Base-by-base conservation (phyloP, 2,329 filamentous ascomycete species). In the Fusarium xylarioides region DNA sequence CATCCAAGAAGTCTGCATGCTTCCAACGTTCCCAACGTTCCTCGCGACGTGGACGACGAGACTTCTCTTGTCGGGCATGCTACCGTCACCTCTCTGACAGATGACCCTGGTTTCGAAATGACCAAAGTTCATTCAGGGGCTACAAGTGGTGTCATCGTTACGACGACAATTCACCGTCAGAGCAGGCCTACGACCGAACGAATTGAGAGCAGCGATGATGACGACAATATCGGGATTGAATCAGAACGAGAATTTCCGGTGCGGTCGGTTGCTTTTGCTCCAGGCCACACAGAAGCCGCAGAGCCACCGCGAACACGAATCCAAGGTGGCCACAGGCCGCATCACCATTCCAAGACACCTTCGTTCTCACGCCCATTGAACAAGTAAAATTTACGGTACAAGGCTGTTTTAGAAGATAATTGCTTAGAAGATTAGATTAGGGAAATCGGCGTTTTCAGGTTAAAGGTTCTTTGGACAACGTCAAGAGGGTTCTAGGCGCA, bases 101-200 rank as follows among this genome's bases (percentile, higher is more conserved):
- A 71, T n/a, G 62, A 63, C 14, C 63, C 60, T 30, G 63, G 54
- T 11, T 63, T 63, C 34, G 77, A 80, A 28, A 63, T 74, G 52
- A 69, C 68, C 62, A 70, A 75, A 49, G 58, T 71, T 18, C 63
- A 63, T 57, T 61, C 63, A 10, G 73, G 71, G 26, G 53, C 67
- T 59, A 69, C 73, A 65, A 62, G 61, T 19, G 74, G 74, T 37
- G 82, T 83, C 23, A 59, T 82, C 38, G 79, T 82, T 26, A 83
- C 82, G n/a, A 83, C 81, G 11, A 82, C 81, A 11, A 83, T 83
- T 62, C 74, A 79, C 67, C 75, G 80, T 34, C 80, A 83, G 56
- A 81, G 76, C 65, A 76, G 76, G n/a, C 78, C 78, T 14, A 76
- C 66, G 15, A 38, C 32, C 32, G 63, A 57, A 15, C 61, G 49